Base-by-base conservation (phyloP, 2,329 filamentous ascomycete genomes). In the Ophiostoma populinum region DNA sequence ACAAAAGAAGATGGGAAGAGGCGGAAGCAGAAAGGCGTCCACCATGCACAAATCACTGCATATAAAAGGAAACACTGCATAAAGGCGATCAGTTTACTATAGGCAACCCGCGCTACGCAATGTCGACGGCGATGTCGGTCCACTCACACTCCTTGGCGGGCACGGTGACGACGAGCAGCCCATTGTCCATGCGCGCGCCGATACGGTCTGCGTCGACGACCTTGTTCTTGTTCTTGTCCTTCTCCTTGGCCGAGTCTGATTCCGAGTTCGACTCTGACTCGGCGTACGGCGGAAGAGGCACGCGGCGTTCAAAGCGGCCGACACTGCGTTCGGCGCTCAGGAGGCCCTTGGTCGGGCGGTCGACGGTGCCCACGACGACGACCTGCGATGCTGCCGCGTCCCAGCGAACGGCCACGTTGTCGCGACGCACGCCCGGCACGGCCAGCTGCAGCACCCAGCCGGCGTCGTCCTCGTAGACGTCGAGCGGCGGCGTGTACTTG, bases 391-490 rank as follows among this genome's bases (percentile, higher is more conserved):
- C 71, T 39, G 81, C 75, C 0, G 69, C 63, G 45, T 87, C 72
- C 70, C 79, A 92, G 52, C 75, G 75, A 30, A 90, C 70, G 38
- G 68, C 76, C 6, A 90, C 60, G 47, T 47, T 40, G 47, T 81
- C 68, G 55, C 85, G 86, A 56, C 75, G 75, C 2, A 76, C 80
- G 18, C 82, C 82, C 0, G 83, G 80, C 0, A 92, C 63, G 1
- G 80, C 75, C 47, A 41, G 59, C 52, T 90, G 80, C 7, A 90
- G 57, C 28, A 83, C 59, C 51, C 74, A 85, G 11, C 70, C 55
- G 21, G 58, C 55, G 24, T 25, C 33, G 10, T 35, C 25, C 9
- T 22, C 17, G 60, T 87, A 90, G 43, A 86, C 58, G 51, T 92
- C 82, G 37, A 75, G 60, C n/a, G 76, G 71, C 1, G 78, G 77